Percentiles rank a stretch among this genome's conserved stretches.
These are phyloP conservation scores for Epichloe coenophiala DNA, from an alignment of 2,329 filamentous ascomycete species.

Conservation along the genomic window DNA sequence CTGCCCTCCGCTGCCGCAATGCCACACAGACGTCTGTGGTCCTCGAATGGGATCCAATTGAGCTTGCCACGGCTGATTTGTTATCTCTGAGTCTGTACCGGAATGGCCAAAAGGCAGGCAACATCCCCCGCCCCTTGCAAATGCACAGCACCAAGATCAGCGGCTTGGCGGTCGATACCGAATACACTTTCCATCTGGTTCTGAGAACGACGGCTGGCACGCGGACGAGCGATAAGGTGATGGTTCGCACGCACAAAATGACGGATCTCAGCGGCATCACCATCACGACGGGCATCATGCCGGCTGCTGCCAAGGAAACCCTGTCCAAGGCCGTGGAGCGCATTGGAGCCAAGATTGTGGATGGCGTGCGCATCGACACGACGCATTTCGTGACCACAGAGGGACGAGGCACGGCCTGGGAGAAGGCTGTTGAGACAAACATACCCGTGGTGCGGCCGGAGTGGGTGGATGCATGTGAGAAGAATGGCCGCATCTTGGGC, in stretches of 20 bases:
- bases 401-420: constrained; percentile 78
- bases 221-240: constrained; percentile 68
- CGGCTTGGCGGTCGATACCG: constrained; percentile 88
- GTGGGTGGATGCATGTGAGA: constrained; percentile 95
- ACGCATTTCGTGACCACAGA: constrained; percentile 98
- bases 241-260: constrained; percentile 94
- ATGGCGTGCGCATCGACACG: constrained; percentile 86
- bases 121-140: constrained; percentile 74
- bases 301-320: constrained; percentile 56
- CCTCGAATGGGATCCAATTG: constrained; percentile 93
- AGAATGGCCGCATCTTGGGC: constrained; percentile 80
- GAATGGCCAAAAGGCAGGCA: constrained; percentile 93
- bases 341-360: constrained; percentile 85
- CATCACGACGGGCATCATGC: constrained; percentile 79
- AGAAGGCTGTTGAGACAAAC: constrained; percentile 95
- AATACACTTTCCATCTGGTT: constrained; percentile 89
- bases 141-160: constrained; percentile 96
- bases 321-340: constrained; percentile 65
- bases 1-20: constrained; percentile 82
- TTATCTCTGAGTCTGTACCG: constrained; percentile 83
- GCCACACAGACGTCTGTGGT: constrained; percentile 97
- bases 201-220: constrained; percentile 84
- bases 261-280: constrained; percentile 93
- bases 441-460: constrained; percentile 94
- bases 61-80: constrained; percentile 82